phyloP scores from a whole-genome alignment of 768 basidiomycete genomes.

The Chalciporus pseudorubinellus region DNA sequence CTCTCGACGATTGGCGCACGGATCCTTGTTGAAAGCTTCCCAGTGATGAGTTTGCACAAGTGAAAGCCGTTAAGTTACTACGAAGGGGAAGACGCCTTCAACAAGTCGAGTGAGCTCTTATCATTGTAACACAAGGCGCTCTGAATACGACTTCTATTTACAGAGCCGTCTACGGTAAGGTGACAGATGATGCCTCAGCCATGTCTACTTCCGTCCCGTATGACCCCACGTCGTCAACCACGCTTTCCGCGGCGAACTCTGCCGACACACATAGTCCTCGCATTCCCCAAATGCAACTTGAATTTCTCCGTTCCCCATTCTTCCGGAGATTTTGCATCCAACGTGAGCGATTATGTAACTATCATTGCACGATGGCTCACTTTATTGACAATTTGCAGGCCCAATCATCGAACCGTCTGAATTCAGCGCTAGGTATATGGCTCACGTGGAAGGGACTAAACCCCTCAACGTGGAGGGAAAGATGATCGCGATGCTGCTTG shows the following conservation, averaged over 20 bases:
- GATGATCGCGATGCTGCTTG: conserved; percentile 75
- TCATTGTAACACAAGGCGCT: not conserved
- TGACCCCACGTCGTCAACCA: conserved; percentile 15
- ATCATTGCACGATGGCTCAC: not conserved
- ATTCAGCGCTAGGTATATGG: conserved; percentile 69
- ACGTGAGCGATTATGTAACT: conserved; percentile 51
- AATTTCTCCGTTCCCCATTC: conserved; percentile 85
- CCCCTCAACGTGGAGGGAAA: conserved; percentile 70
- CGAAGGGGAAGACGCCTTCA: conserved; percentile 76
- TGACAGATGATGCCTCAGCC: conserved; percentile 39
- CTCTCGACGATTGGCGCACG: not conserved
- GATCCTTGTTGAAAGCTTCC: conserved; percentile 5
- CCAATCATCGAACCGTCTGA: conserved; percentile 83
- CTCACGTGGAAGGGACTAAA: conserved; percentile 60
- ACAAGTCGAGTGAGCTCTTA: conserved; percentile 70
- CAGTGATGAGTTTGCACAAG: conserved; percentile 89
- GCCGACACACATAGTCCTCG: conserved; percentile 31
- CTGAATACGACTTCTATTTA: conserved; percentile 5
- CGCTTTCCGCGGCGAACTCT: conserved; percentile 5
- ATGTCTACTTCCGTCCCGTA: conserved; percentile 19
- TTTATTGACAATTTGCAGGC: conserved; percentile 44
- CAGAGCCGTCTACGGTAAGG: conserved; percentile 79
- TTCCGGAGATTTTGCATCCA: conserved; percentile 84
- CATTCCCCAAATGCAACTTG: conserved; percentile 70
- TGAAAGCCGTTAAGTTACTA: conserved; percentile 86